Conservation (phyloP, 83 land plant genomes). For the Diphasiastrum complanatum region DNA sequence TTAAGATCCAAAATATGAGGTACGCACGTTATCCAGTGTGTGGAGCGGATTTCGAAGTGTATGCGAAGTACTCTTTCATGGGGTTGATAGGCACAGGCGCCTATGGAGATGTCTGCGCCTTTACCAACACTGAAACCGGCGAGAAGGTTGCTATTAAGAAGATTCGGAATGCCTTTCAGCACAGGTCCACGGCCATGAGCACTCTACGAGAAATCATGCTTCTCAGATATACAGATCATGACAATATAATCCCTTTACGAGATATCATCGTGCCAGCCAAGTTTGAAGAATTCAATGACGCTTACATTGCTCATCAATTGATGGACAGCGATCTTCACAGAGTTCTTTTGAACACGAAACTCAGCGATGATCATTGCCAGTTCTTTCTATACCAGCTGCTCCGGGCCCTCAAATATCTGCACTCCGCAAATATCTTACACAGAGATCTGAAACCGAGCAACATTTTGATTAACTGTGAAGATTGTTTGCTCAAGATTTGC, state of each 20-base stretch:
- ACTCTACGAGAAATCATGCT: conserved; percentile 21
- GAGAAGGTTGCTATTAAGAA: conserved; percentile 28
- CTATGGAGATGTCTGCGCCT: conserved; percentile 25
- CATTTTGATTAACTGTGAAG: conserved; percentile 22
- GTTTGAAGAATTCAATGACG: conserved; percentile 22
- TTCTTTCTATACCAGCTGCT: conserved; percentile 23
- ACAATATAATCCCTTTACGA: conserved; percentile 21
- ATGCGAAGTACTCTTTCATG: conserved; percentile 15
- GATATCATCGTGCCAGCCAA: conserved; percentile 19
- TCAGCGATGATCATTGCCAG: conserved; percentile 25
- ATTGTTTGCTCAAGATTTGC: conserved; percentile 26
- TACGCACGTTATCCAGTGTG: conserved; percentile 14
- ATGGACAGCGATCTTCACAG: conserved; percentile 28
- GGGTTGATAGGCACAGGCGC: conserved; percentile 20
- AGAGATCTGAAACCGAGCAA: conserved; percentile 24
- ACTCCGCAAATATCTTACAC: conserved; percentile 23
- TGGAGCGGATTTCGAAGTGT: conserved; percentile 21
- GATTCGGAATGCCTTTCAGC: conserved; percentile 24
- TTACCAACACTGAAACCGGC: conserved; percentile 21
- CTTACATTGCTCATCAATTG: conserved; percentile 24
- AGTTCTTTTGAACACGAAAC: conserved; percentile 9
- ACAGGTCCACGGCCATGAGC: conserved; percentile 21
- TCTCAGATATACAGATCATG: conserved; percentile 24
- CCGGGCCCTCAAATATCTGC: conserved; percentile 22
- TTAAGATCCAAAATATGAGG: conserved; percentile 4